phyloP scores from a whole-genome alignment of 1,139 yeast species.

The Kodamaea arcana region DNA sequence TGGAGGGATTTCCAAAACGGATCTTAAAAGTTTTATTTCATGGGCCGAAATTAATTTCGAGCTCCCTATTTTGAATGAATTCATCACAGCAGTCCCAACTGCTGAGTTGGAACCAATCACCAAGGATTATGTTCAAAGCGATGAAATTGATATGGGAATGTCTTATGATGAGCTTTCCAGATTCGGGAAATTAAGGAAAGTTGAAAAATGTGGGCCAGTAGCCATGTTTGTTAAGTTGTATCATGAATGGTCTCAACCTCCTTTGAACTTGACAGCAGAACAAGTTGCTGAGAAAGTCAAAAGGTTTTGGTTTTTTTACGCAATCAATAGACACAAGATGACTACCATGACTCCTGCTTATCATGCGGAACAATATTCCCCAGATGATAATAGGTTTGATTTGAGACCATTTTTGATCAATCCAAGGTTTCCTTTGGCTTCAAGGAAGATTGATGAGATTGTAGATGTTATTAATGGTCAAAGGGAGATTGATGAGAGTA shows the following conservation, averaged over 20 bases:
- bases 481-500: constrained; percentile 19
- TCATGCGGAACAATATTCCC: constrained; percentile 96
- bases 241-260: constrained; percentile 87
- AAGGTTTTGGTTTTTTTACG: constrained; percentile 86
- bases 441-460: constrained; percentile 77
- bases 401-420: constrained; percentile 88
- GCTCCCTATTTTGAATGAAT: constrained; percentile 71
- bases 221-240: constrained; percentile 86
- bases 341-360: constrained; percentile 95
- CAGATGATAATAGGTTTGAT: constrained; percentile 95
- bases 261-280: constrained; percentile 62
- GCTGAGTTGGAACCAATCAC: constrained; percentile 98
- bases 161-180: constrained; percentile 88
- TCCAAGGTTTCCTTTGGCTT: constrained; percentile 90
- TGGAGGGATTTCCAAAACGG: constrained; percentile 95
- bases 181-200: constrained; percentile 89
- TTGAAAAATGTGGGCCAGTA: constrained; percentile 93
- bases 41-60: constrained; percentile 71
- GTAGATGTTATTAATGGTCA: constrained; percentile 50
- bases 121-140: constrained; percentile 85
- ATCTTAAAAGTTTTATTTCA: constrained; percentile 75
- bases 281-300: constrained; percentile 91
- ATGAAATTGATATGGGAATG: constrained; percentile 98
- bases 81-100: constrained; percentile 89
- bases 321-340: constrained; percentile 93